Evolutionary conservation across 805 yeast species (phyloP).

Genomic region (Pichia rugopelliculosa): DNA sequence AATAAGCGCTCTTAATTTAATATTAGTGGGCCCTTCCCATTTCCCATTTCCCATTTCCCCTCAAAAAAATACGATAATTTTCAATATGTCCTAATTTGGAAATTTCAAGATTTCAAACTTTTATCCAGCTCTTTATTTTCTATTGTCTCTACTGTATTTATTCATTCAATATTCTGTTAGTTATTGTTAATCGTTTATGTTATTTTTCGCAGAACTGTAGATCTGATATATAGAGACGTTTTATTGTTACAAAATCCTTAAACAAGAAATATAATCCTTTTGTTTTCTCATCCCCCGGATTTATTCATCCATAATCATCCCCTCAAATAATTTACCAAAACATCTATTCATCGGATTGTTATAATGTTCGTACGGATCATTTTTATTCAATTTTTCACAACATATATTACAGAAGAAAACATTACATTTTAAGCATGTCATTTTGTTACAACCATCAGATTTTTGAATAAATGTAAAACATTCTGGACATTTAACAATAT

Average conservation of each 20-base stretch:
- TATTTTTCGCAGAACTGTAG: too few relatives aligned
- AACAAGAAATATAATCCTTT: not conserved
- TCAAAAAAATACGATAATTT: too few relatives aligned
- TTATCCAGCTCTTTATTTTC: too few relatives aligned
- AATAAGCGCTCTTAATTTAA: too few relatives aligned
- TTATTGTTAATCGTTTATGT: too few relatives aligned
- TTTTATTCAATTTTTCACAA: slow-evolving; percentile 32
- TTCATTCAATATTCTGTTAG: too few relatives aligned
- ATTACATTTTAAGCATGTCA: slow-evolving; percentile 46
- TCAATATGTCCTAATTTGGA: too few relatives aligned
- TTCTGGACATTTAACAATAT: slow-evolving; percentile 43
- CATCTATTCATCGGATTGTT: slow-evolving; percentile 36
- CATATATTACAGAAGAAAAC: slow-evolving; percentile 50
- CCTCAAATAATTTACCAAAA: slow-evolving; percentile 45
- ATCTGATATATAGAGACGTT: too few relatives aligned
- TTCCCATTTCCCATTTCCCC: too few relatives aligned
- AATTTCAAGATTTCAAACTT: too few relatives aligned
- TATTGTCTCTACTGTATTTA: too few relatives aligned
- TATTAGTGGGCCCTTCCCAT: too few relatives aligned
- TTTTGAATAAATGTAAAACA: slow-evolving; percentile 45
- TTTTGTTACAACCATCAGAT: slow-evolving; percentile 58
- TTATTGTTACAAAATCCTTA: not conserved
- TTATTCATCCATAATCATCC: slow-evolving; percentile 31
- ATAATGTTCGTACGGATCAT: slow-evolving; percentile 48
- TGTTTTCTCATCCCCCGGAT: not conserved